Evolutionary conservation across 2,329 filamentous ascomycete genomes (phyloP).

Genomic region (Xylariaceae sp.): DNA sequence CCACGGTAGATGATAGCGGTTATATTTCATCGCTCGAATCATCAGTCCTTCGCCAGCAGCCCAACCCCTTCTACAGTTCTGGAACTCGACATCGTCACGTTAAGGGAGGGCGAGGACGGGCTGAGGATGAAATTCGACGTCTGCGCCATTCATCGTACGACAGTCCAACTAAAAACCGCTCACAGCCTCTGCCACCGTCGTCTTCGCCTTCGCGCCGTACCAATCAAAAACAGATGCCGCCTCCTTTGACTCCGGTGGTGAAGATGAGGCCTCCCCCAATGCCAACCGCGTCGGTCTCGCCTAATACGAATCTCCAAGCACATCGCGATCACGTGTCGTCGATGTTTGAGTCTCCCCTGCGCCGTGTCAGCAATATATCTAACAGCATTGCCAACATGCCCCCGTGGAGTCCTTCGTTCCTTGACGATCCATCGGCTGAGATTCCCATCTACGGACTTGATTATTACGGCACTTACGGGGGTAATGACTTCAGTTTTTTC

Average conservation of each 20-base stretch:
- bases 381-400: conserved; percentile 42
- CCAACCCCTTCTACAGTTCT: conserved; percentile 63
- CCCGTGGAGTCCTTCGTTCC: conserved; percentile 61
- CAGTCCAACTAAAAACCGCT: conserved; percentile 71
- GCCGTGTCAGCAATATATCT: conserved; percentile 44
- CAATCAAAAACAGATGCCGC: conserved; percentile 57
- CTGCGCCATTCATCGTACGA: conserved; percentile 90
- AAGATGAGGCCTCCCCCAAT: conserved; percentile 65
- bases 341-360: conserved; percentile 64
- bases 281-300: conserved; percentile 72
- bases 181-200: conserved; percentile 50
- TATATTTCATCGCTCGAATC: conserved; percentile 97
- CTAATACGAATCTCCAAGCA: conserved; percentile 84
- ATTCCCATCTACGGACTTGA: conserved; percentile 32
- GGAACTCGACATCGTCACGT: conserved; percentile 75
- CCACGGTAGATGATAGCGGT: conserved; percentile 64
- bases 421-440: conserved; percentile 48
- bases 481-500: conserved; percentile 63
- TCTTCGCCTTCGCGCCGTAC: conserved; percentile 63
- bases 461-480: conserved; percentile 38
- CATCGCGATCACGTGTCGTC: conserved; percentile 78
- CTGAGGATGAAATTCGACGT: conserved; percentile 91
- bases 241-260: conserved; percentile 71
- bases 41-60: conserved; percentile 68
- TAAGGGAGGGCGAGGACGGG: conserved; percentile 83